Evolutionary conservation across 805 yeast genomes (phyloP).

Genomic region (Kockiozyma suomiensis): DNA sequence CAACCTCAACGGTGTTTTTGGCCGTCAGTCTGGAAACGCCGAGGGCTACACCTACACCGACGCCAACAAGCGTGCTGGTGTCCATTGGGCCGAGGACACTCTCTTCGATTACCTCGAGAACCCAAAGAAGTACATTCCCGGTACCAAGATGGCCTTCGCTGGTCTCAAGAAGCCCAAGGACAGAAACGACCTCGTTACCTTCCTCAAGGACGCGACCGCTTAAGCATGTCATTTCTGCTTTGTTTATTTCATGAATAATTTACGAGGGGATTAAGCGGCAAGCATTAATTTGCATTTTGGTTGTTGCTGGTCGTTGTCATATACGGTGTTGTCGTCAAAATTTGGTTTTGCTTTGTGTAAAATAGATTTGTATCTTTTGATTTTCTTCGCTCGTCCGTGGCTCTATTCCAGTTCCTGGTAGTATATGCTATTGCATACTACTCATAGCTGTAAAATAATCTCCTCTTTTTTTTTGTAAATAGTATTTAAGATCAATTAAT

Average conservation of each 20-base stretch:
- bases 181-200: constrained; percentile 94
- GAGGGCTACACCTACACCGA: constrained; percentile 95
- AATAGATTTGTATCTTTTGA: background rate
- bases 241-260: background rate
- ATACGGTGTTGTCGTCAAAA: constrained; percentile 1
- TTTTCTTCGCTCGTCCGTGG: background rate
- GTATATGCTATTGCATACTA: background rate
- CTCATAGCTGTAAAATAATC: background rate
- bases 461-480: too few relatives aligned
- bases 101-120: constrained; percentile 95
- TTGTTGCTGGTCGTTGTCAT: background rate
- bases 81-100: constrained; percentile 81
- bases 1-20: constrained; percentile 91
- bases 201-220: constrained; percentile 42
- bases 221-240: background rate
- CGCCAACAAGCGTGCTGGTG: constrained; percentile 96
- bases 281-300: background rate
- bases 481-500: too few relatives aligned
- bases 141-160: constrained; percentile 99
- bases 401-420: background rate
- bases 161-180: constrained; percentile 99
- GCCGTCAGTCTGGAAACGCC: constrained; percentile 90
- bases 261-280: background rate
- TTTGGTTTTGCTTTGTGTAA: background rate
- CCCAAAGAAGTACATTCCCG: constrained; percentile 99